These are phyloP conservation scores for Drosera spatulata DNA, from an alignment of 179 eudicot genomes.

Conservation along the genomic window DNA sequence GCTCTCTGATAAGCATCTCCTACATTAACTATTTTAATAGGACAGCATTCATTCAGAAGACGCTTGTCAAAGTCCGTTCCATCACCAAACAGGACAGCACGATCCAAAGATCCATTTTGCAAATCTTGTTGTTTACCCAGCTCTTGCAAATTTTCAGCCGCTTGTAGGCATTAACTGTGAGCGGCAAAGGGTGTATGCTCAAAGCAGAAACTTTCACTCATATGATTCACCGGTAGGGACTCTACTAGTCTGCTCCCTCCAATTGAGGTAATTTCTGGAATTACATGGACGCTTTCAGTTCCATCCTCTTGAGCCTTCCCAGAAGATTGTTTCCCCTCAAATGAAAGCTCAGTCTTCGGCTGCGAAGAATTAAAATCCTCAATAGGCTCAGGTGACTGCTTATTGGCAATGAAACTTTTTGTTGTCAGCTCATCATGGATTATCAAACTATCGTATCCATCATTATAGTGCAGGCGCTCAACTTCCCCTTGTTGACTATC, in stretches of 20 bases:
- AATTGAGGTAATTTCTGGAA: not conserved
- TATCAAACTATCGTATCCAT: constrained; percentile 2
- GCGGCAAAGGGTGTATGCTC: constrained; percentile 1
- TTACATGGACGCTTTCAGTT: constrained; percentile 2
- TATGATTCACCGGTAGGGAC: constrained; percentile 4
- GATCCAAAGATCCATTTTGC: constrained; percentile 7
- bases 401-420: not conserved
- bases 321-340: constrained; percentile 1
- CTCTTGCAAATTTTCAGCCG: constrained; percentile 4
- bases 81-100: constrained; percentile 6
- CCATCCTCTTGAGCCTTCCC: constrained; percentile 4
- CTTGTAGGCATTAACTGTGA: constrained; percentile 8
- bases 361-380: not conserved
- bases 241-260: constrained; percentile 5
- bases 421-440: constrained; percentile 3
- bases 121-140: constrained; percentile 11
- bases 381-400: constrained; percentile 4
- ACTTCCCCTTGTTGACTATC: not conserved
- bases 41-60: constrained; percentile 3
- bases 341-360: not conserved
- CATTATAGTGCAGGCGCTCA: not conserved
- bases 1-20: constrained; percentile 6
- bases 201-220: constrained; percentile 6
- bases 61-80: constrained; percentile 3
- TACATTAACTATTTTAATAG: constrained; percentile 8